Base-by-base conservation (phyloP, 1,284 basidiomycete species). In the Vanrija sp. region DNA sequence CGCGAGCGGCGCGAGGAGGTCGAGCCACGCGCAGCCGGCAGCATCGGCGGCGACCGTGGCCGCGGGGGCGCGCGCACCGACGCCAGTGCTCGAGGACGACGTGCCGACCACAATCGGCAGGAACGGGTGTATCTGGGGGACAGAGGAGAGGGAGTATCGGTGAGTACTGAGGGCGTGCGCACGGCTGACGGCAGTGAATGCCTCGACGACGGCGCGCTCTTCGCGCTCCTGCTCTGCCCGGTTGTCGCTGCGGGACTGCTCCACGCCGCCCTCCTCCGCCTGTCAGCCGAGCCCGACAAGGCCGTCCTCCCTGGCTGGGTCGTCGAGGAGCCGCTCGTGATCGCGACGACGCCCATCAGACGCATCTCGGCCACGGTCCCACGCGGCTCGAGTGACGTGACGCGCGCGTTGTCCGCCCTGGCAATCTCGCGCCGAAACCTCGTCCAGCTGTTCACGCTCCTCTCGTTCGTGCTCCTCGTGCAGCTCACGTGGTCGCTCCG, bases 151-250 rank as follows among this genome's bases (percentile, higher is more conserved):
- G 20, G 71, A 76, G 47, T 76, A 75, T 49, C 60, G 72, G 72
- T 73, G 20, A 51, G 72, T 59, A 7, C 6, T 18, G 15, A 19
- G 47, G 7, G 4, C 5, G 12, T 9, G 15, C 4, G 4, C 14
- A 3, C 39, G 9, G 38, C 50, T 56, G 52, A 64, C 49, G 41
- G 22, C 66, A 90, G 89, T 63, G 84, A 88, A 54, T 87, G 85
- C 45, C 76, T 82, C 9, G 90, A 93, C 70, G 90, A 94, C 68
- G 91, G 91, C 4, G 84, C 86, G 23, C 77, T 89, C 57, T 90
- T 87, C 39, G 89, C 86, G 1, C 76, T 92, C 7, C 79, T 91
- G 16, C 80, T 91, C 25, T 85, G 84, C 7, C 89, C 90, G 3
- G 77, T 93, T 41, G 83, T 92, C 45, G 82, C 88, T 3, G 79